Conservation (phyloP, 2,329 filamentous ascomycete species). For the Laburnicola sp. region DNA sequence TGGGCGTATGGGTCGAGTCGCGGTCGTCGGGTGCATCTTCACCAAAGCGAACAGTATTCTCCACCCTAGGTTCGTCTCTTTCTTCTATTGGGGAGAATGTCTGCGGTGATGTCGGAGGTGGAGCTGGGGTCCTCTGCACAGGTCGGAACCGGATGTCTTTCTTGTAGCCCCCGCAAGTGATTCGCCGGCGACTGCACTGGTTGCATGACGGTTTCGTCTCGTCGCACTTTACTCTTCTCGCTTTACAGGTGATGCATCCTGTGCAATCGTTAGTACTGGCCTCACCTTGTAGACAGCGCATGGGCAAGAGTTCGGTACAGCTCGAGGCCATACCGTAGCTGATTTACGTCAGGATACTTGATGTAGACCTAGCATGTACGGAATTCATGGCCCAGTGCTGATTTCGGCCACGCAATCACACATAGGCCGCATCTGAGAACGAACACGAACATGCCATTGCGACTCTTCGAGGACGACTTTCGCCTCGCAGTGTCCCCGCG, state of each 20-base stretch:
- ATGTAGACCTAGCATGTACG: neutral
- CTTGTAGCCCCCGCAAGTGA: conserved; percentile 69
- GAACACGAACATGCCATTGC: conserved; percentile 61
- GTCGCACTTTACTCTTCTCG: conserved; percentile 71
- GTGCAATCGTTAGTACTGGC: conserved; percentile 3
- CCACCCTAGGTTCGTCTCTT: neutral
- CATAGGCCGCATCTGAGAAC: conserved; percentile 3
- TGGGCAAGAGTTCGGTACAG: neutral
- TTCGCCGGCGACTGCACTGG: conserved; percentile 66
- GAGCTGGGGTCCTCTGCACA: conserved; percentile 51
- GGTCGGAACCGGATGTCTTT: conserved; percentile 63
- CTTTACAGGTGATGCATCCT: conserved; percentile 74
- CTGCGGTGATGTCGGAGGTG: neutral
- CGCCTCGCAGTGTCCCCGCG: conserved; percentile 9
- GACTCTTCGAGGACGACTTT: conserved; percentile 60
- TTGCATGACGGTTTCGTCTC: conserved; percentile 68
- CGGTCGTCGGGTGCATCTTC: neutral
- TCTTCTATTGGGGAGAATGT: conserved; percentile 11
- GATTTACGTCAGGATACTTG: neutral
- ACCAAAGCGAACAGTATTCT: neutral
- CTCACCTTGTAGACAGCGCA: neutral
- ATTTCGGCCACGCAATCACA: conserved; percentile 1
- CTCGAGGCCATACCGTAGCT: neutral
- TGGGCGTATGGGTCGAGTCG: neutral
- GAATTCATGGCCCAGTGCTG: neutral